These are phyloP conservation scores for Cenchrus purpureus DNA, from an alignment of 176 grass and related monocot genomes.

Conservation along the genomic window DNA sequence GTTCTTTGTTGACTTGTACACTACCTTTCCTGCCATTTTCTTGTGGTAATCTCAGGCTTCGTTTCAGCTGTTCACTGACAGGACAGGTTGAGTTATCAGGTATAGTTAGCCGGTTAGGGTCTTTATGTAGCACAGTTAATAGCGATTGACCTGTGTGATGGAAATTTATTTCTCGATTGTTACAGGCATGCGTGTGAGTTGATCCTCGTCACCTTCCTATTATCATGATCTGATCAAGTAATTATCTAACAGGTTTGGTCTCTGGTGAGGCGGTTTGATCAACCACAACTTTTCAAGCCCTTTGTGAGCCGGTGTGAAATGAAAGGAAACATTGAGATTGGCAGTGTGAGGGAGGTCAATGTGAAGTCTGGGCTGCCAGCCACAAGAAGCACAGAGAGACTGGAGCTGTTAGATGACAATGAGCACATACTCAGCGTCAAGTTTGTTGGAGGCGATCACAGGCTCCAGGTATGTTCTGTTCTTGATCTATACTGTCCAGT, in stretches of 20 bases:
- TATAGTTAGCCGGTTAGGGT: slow-evolving; percentile 8
- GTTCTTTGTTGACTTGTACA: slow-evolving; percentile 29
- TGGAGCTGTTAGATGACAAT: slow-evolving; percentile 85
- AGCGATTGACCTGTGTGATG: neutral
- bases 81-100: slow-evolving; percentile 11
- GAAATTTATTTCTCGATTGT: neutral
- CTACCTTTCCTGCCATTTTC: slow-evolving; percentile 13
- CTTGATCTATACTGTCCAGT: neutral
- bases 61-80: slow-evolving; percentile 29
- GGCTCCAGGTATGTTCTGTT: slow-evolving; percentile 68
- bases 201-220: neutral
- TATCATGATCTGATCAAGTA: slow-evolving; percentile 19
- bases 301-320: slow-evolving; percentile 93
- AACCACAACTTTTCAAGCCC: slow-evolving; percentile 94
- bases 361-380: slow-evolving; percentile 92
- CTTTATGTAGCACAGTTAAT: slow-evolving; percentile 33
- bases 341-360: slow-evolving; percentile 90
- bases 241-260: slow-evolving; percentile 78
- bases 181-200: neutral
- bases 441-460: slow-evolving; percentile 91
- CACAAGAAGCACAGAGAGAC: slow-evolving; percentile 81
- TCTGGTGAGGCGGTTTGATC: slow-evolving; percentile 96
- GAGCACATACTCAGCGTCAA: slow-evolving; percentile 89
- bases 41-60: slow-evolving; percentile 35
- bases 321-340: slow-evolving; percentile 79